Base-by-base conservation (phyloP, 1,284 basidiomycete species). In the Moesziomyces parantarcticus region DNA sequence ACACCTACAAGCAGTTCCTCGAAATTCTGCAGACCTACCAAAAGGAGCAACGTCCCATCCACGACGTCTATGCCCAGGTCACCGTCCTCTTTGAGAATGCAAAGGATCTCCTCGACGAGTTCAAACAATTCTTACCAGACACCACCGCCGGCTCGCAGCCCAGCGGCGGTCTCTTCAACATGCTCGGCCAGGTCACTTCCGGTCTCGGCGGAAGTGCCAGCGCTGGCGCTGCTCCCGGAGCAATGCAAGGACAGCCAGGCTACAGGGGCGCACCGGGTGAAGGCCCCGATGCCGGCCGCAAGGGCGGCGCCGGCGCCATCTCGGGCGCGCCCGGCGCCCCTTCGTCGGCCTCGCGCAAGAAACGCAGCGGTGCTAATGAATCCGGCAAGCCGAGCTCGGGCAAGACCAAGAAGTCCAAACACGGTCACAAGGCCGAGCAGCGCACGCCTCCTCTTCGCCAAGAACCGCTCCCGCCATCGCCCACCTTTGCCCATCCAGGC, bases 1-100 rank as follows among this genome's bases (percentile, higher is more conserved):
- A 96, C 78, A 96, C 92, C 45, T 99, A 99, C 88, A 98, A 98
- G 86, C 91, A 94, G 81, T 99, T 99, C 85, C 87, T 99, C 78
- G 96, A 99, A 86, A 96, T 99, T 57, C 86, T 99, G 75, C 97
- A 99, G 87, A 92, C 92, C 32, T 98, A 97, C 85, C 95, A 98
- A 85, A 95, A 95, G 84, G 95, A 98, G 82, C 92, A 93, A 82
- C 89, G 89, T 67, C 90, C 92, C 75, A 89, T 93, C 26, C 90
- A 92, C 69, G 94, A 97, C 82, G 95, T 98, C 6, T 97, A 93
- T 84, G 89, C 90, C 22, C 95, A 97, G 85, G 96, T 99, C 4
- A 92, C 94, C 58, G 87, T 89, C 75, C 88, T 99, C 26, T 99
- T 99, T 87, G 91, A 92, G 83, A 91, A 93, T 77, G 92, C 93